Percentiles rank a stretch among this genome's conserved stretches.
phyloP scores from a whole-genome alignment of 257 asterid genomes.

The Penstemon newberryi region DNA sequence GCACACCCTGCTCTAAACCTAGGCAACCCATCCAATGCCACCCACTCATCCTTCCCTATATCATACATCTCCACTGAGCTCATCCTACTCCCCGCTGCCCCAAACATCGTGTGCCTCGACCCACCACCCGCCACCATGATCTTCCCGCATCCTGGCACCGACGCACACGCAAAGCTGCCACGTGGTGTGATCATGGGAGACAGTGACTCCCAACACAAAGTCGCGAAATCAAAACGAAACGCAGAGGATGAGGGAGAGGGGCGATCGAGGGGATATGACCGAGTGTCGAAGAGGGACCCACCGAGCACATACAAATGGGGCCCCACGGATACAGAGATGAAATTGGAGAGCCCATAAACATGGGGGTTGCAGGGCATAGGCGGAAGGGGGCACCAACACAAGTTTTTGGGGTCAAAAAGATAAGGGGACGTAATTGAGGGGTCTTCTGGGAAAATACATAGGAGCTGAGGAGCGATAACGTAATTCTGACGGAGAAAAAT shows the following conservation, averaged over 20 bases:
- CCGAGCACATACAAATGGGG: constrained; percentile 74
- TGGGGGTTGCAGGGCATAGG: constrained; percentile 92
- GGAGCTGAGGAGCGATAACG: constrained; percentile 49
- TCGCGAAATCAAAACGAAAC: constrained; percentile 59
- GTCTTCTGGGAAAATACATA: constrained; percentile 82
- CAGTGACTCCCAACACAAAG: constrained; percentile 60
- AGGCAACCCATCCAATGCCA: constrained; percentile 80
- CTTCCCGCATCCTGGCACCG: constrained; percentile 47
- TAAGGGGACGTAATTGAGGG: constrained; percentile 74
- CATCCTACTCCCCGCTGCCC: constrained; percentile 92
- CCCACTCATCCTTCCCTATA: constrained; percentile 79
- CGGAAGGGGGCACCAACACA: constrained; percentile 79
- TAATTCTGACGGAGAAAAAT: constrained; percentile 57
- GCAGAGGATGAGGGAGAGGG: constrained; percentile 70
- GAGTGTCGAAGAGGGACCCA: constrained; percentile 83
- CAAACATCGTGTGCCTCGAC: constrained; percentile 81
- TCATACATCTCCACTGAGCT: constrained; percentile 95
- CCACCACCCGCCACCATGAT: constrained; percentile 97
- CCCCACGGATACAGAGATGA: constrained; percentile 63
- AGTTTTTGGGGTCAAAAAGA: constrained; percentile 63
- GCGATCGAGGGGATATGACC: constrained; percentile 77
- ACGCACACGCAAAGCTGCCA: constrained; percentile 92
- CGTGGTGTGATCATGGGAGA: constrained; percentile 83
- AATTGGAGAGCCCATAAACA: constrained; percentile 78
- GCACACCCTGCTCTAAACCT: constrained; percentile 94